Base-by-base conservation (phyloP, 2,329 filamentous ascomycete species). In the Fusarium sterilihyphosum region DNA sequence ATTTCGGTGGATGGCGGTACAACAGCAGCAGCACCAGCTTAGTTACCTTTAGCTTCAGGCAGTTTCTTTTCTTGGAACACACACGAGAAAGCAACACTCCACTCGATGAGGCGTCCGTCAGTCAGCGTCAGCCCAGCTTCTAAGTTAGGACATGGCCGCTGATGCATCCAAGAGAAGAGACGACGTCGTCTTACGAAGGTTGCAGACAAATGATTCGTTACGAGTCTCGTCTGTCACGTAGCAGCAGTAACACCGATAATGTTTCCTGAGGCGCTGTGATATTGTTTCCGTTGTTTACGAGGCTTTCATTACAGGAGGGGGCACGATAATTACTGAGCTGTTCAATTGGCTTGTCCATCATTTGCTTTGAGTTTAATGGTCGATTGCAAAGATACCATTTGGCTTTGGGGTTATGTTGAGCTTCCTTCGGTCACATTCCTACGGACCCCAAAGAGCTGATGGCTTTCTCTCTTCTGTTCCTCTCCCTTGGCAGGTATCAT, bases 21-120 rank as follows among this genome's bases (percentile, higher is more conserved):
- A 31, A n/a, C 40, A 58, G n/a, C 35, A 35, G 7, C 40, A 22
- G 14, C 24, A 33, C 5, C 26, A n/a, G 47, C 18, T 18, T 26
- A 54, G 33, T 20, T 18, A 33, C 6, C 8, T 1, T 26, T 54
- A 56, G 35, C 52, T 56, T 18, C 35, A 54, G 52, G 35, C 35
- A 26, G 37, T 67, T 75, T 75, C 72, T 73, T 73, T 70, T 74
- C 65, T 62, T 74, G 68, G 72, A 70, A 74, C 68, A 73, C 24
- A 33, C 33, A 44, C 40, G 38, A 43, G 67, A 66, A 61, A 37
- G 61, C 60, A 70, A 73, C 35, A 52, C 70, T 61, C 70, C 70
- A 73, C 70, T 50, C 37, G 52, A 37, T 57, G 54, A 49, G 50
- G 58, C 57, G 57, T 56, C 26, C 43, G 57, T 52, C 26, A n/a